These are phyloP conservation scores for Rhizoclosmatium sp. DNA, from an alignment of 192 early-diverging fungal species.

Conservation along the genomic window DNA sequence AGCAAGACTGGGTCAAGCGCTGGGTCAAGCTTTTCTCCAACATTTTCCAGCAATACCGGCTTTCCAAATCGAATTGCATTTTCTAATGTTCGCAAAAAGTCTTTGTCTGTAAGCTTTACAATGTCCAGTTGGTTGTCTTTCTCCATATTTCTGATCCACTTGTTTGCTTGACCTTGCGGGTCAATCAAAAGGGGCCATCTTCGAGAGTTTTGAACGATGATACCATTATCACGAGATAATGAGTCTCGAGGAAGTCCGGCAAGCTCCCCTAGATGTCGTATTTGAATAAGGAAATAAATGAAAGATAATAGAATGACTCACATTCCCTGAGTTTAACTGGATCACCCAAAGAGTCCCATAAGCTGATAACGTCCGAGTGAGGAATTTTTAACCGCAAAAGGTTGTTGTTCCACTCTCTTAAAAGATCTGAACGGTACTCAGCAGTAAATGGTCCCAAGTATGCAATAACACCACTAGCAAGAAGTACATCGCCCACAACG, in stretches of 20 bases:
- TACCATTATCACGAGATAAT: constrained; percentile 64
- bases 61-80: constrained; percentile 71
- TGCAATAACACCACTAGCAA: constrained; percentile 65
- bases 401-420: constrained; percentile 62
- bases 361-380: constrained; percentile 62
- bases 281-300: background rate
- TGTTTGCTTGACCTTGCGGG: constrained; percentile 72
- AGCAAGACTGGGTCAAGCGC: constrained; percentile 66
- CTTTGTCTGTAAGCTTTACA: constrained; percentile 66
- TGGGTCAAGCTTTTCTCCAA: constrained; percentile 63
- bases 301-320: constrained; percentile 13
- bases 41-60: constrained; percentile 66
- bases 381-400: constrained; percentile 64
- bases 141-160: constrained; percentile 73
- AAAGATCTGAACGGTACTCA: constrained; percentile 54
- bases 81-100: constrained; percentile 66
- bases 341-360: constrained; percentile 66
- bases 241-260: constrained; percentile 66
- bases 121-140: constrained; percentile 67
- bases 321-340: constrained; percentile 67
- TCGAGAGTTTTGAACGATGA: constrained; percentile 68
- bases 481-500: constrained; percentile 65
- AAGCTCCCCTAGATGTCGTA: constrained; percentile 42
- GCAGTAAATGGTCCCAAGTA: constrained; percentile 69
- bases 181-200: constrained; percentile 71